phyloP scores from a whole-genome alignment of 345 rosid genomes.

The Cardiospermum halicacabum region DNA sequence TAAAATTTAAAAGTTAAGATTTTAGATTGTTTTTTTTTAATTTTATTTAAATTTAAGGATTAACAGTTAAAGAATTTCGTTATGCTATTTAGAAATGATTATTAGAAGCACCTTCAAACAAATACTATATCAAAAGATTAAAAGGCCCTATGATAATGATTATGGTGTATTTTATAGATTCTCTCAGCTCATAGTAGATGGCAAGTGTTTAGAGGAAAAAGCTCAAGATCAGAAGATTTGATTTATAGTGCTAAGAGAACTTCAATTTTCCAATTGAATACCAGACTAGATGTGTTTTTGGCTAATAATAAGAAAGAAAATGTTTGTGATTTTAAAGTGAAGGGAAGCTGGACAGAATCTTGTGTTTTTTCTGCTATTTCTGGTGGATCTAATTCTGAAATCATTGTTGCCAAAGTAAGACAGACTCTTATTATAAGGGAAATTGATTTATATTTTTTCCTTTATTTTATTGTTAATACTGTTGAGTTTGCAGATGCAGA shows the following conservation, averaged over 20 bases:
- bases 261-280: constrained; percentile 31
- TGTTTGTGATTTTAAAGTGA: constrained; percentile 41
- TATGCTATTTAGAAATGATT: too few relatives aligned
- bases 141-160: too few relatives aligned
- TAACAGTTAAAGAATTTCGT: too few relatives aligned
- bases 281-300: constrained; percentile 46
- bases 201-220: constrained; percentile 56
- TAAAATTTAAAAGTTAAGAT: too few relatives aligned
- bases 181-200: constrained; percentile 40
- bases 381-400: constrained; percentile 6
- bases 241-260: constrained; percentile 45
- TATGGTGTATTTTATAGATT: constrained; percentile 18
- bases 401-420: constrained; percentile 18
- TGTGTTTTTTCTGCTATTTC: constrained; percentile 15
- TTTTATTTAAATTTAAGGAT: too few relatives aligned
- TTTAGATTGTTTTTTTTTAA: too few relatives aligned
- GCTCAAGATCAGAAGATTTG: constrained; percentile 39
- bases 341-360: constrained; percentile 28
- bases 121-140: background rate
- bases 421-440: too few relatives aligned
- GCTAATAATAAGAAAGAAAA: constrained; percentile 33
- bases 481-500: constrained; percentile 17
- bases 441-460: too few relatives aligned
- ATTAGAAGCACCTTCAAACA: too few relatives aligned
- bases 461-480: too few relatives aligned